phyloP scores from a whole-genome alignment of 2,329 filamentous ascomycete genomes.

The Lecanicillium sp. region DNA sequence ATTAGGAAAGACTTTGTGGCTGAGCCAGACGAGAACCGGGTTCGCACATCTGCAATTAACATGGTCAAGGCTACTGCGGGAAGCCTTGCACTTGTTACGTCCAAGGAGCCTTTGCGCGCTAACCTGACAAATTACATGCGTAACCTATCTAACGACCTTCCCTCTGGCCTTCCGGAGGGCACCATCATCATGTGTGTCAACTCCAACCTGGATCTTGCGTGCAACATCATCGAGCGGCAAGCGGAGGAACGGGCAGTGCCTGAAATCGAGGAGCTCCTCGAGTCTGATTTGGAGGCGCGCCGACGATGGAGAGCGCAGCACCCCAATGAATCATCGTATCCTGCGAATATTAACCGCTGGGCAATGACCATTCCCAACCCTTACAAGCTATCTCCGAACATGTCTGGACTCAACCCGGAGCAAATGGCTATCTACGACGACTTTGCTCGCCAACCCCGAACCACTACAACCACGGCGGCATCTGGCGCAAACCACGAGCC shows the following conservation, averaged over 20 bases:
- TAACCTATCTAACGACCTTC: slow-evolving; percentile 58
- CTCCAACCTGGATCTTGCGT: slow-evolving; percentile 90
- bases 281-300: slow-evolving; percentile 70
- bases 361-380: slow-evolving; percentile 90
- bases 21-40: slow-evolving; percentile 80
- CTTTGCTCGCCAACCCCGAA: slow-evolving; percentile 79
- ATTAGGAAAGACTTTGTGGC: slow-evolving; percentile 95
- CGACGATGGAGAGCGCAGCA: slow-evolving; percentile 68
- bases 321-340: slow-evolving; percentile 78
- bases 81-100: slow-evolving; percentile 92
- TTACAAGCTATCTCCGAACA: slow-evolving; percentile 71
- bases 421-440: slow-evolving; percentile 97
- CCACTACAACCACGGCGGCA: slow-evolving; percentile 46
- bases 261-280: slow-evolving; percentile 92
- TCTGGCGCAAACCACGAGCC: slow-evolving; percentile 40
- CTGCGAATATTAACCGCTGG: slow-evolving; percentile 79
- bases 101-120: slow-evolving; percentile 91
- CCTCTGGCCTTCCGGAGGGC: slow-evolving; percentile 83
- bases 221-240: slow-evolving; percentile 88
- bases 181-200: slow-evolving; percentile 98
- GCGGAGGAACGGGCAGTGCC: slow-evolving; percentile 88
- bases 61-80: slow-evolving; percentile 95
- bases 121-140: slow-evolving; percentile 98
- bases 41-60: slow-evolving; percentile 79
- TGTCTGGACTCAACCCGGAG: slow-evolving; percentile 73